Evolutionary conservation across 768 basidiomycete species (phyloP).

Genomic region (Pleurotus djamor): DNA sequence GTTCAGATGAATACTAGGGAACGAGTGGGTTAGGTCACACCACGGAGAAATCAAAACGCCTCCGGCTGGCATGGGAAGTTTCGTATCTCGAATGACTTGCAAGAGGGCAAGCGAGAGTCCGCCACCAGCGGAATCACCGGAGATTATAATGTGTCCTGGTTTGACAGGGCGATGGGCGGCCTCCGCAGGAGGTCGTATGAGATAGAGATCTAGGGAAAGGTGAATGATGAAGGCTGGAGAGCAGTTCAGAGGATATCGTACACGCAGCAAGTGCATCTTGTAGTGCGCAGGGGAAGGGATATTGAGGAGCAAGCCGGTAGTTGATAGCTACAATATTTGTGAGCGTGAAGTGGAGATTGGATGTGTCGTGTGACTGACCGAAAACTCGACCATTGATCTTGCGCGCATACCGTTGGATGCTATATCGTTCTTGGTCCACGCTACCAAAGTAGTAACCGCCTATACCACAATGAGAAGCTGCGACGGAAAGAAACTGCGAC

Average conservation of each 20-base stretch:
- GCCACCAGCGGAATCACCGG: slow-evolving; percentile 94
- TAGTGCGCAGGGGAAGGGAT: slow-evolving; percentile 91
- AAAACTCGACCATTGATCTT: slow-evolving; percentile 94
- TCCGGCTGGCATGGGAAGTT: slow-evolving; percentile 82
- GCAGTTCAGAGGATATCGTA: slow-evolving; percentile 29
- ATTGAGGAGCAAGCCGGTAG: slow-evolving; percentile 92
- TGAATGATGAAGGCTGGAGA: background rate
- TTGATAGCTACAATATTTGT: slow-evolving; percentile 55
- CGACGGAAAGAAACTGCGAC: background rate
- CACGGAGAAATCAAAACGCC: slow-evolving; percentile 91
- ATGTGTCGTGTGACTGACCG: slow-evolving; percentile 33
- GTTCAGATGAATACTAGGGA: slow-evolving; percentile 84
- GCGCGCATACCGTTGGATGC: slow-evolving; percentile 81
- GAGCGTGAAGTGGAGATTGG: background rate
- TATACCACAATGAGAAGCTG: slow-evolving; percentile 19
- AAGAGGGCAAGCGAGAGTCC: slow-evolving; percentile 82
- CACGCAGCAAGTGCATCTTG: slow-evolving; percentile 91
- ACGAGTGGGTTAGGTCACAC: slow-evolving; percentile 91
- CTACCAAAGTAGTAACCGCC: slow-evolving; percentile 87
- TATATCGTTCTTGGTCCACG: slow-evolving; percentile 76
- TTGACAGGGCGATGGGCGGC: slow-evolving; percentile 77
- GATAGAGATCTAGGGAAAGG: slow-evolving; percentile 64
- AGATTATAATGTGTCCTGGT: slow-evolving; percentile 79
- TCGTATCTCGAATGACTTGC: slow-evolving; percentile 83
- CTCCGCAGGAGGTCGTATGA: slow-evolving; percentile 83